phyloP scores from a whole-genome alignment of 2,329 filamentous ascomycete genomes.

The Periconia sp. region DNA sequence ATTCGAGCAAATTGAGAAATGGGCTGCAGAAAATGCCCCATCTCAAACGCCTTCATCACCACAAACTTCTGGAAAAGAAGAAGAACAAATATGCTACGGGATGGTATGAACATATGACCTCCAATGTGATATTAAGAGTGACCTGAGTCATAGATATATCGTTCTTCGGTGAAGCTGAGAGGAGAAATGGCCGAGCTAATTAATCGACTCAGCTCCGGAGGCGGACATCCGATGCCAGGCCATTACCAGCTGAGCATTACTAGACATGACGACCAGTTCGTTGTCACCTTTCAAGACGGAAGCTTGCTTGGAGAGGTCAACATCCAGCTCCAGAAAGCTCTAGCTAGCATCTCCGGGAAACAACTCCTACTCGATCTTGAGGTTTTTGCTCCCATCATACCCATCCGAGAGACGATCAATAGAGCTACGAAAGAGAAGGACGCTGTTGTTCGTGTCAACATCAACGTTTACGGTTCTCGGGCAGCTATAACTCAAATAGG shows the following conservation, averaged over 20 bases:
- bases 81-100: conserved; percentile 28
- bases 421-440: conserved; percentile 28
- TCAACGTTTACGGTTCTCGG: conserved; percentile 30
- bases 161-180: conserved; percentile 22
- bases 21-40: conserved; percentile 12
- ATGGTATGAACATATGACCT: conserved; percentile 17
- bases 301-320: conserved; percentile 24
- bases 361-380: conserved; percentile 24
- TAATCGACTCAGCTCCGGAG: conserved; percentile 10
- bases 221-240: conserved; percentile 16
- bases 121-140: not conserved
- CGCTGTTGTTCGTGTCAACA: conserved; percentile 30
- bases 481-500: conserved; percentile 17
- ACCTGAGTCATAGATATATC: conserved; percentile 21
- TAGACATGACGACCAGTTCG: conserved; percentile 14
- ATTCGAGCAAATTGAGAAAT: conserved; percentile 29
- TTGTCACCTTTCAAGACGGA: conserved; percentile 22
- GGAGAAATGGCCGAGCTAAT: conserved; percentile 33
- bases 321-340: conserved; percentile 22
- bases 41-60: conserved; percentile 4
- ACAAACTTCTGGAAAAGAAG: not conserved
- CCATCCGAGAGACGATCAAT: conserved; percentile 28
- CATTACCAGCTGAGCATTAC: conserved; percentile 21
- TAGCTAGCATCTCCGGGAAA: conserved; percentile 21
- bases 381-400: conserved; percentile 24